Conservation (phyloP, 345 rosid genomes). For the Hirschfeldia incana region DNA sequence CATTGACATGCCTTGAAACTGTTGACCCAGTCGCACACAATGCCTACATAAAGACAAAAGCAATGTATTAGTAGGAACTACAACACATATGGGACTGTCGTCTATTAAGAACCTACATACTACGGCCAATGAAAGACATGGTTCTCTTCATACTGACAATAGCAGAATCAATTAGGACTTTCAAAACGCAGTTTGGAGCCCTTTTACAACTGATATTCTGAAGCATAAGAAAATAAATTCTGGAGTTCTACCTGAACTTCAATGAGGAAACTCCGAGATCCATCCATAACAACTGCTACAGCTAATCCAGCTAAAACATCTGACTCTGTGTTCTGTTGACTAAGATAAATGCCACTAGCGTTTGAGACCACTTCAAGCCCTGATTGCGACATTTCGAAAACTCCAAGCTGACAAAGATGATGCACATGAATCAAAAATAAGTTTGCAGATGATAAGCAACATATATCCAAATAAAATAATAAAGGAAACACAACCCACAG, state of each 20-base stretch:
- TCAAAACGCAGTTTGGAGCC: constrained; percentile 2
- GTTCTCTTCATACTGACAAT: constrained; percentile 5
- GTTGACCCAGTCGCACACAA: constrained; percentile 70
- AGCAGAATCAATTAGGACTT: constrained; percentile 14
- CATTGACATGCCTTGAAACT: constrained; percentile 72
- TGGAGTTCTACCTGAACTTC: constrained; percentile 70
- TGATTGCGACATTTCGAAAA: constrained; percentile 77
- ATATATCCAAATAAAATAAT: constrained; percentile 1
- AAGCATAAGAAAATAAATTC: constrained; percentile 10
- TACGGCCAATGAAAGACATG: background rate
- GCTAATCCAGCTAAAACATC: constrained; percentile 90
- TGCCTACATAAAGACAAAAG: constrained; percentile 51
- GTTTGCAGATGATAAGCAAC: constrained; percentile 5
- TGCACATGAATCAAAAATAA: background rate
- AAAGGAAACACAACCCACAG: constrained; percentile 5
- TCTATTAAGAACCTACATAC: background rate
- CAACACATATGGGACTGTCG: background rate
- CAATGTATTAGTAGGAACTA: constrained; percentile 10
- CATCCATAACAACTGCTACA: constrained; percentile 88
- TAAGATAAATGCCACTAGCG: constrained; percentile 82
- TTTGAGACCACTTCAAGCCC: constrained; percentile 78
- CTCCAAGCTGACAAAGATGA: constrained; percentile 68
- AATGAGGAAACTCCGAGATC: constrained; percentile 79
- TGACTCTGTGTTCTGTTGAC: constrained; percentile 68
- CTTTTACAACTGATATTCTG: background rate